phyloP scores from a whole-genome alignment of 106 monocot genomes.

The Xerophyta viscosa region DNA sequence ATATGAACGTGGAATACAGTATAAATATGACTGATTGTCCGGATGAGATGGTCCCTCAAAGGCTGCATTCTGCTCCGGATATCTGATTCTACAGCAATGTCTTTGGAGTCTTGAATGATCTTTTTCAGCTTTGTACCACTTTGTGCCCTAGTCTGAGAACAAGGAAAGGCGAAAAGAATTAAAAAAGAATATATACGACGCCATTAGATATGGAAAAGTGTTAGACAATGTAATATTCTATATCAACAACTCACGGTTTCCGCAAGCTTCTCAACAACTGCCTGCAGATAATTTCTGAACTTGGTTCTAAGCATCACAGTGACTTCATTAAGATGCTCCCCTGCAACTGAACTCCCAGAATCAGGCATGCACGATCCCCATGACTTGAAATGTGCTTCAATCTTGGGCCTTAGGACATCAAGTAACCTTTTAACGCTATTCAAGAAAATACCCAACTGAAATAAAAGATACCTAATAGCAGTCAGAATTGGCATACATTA shows the following conservation, averaged over 20 bases:
- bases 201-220: no score
- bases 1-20: slow-evolving; percentile 57
- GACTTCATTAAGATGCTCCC: slow-evolving; percentile 83
- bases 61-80: slow-evolving; percentile 82
- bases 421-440: slow-evolving; percentile 93
- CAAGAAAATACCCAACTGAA: slow-evolving; percentile 78
- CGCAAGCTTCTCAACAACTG: slow-evolving; percentile 81
- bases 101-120: slow-evolving; percentile 89
- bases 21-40: slow-evolving; percentile 67
- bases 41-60: slow-evolving; percentile 58
- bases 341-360: slow-evolving; percentile 49
- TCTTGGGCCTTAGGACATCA: slow-evolving; percentile 73
- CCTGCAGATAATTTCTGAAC: slow-evolving; percentile 90
- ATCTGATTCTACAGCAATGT: slow-evolving; percentile 65
- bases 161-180: no score
- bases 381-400: slow-evolving; percentile 85
- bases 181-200: no score
- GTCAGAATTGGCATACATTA: background rate
- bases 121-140: slow-evolving; percentile 82
- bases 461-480: no score
- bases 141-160: slow-evolving; percentile 52
- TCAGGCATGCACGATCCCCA: slow-evolving; percentile 86
- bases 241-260: slow-evolving; percentile 79
- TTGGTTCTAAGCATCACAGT: slow-evolving; percentile 82
- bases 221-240: no score